Conservation (phyloP, 2,329 filamentous ascomycete species). For the Calonectria pseudoreteaudii region DNA sequence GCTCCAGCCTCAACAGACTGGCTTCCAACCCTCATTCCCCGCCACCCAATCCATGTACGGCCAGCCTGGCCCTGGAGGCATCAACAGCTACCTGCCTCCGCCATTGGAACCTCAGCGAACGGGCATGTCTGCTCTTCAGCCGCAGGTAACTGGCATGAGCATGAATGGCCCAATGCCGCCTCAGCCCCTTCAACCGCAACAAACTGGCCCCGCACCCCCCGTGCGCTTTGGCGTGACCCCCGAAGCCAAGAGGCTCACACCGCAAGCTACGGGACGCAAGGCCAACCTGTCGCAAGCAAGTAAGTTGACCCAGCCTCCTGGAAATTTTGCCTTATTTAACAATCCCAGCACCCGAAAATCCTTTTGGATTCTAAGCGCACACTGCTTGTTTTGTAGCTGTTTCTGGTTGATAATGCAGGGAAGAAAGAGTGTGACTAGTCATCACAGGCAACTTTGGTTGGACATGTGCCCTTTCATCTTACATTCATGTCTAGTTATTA, state of each 20-base stretch:
- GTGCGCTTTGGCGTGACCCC: constrained; percentile 87
- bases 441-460: constrained; percentile 28
- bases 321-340: constrained; percentile 29
- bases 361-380: constrained; percentile 60
- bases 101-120: constrained; percentile 72
- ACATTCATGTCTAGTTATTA: constrained; percentile 37
- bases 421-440: constrained; percentile 15
- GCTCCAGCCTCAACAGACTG: constrained; percentile 73
- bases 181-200: constrained; percentile 61
- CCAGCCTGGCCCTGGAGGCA: constrained; percentile 52
- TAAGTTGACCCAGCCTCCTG: constrained; percentile 68
- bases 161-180: constrained; percentile 57
- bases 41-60: constrained; percentile 63
- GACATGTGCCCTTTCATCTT: constrained; percentile 41
- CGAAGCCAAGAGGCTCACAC: constrained; percentile 79
- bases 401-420: constrained; percentile 23
- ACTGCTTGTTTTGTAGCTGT: constrained; percentile 14
- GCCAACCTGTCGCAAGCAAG: constrained; percentile 95
- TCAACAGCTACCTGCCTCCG: constrained; percentile 70
- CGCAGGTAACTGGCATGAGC: constrained; percentile 63
- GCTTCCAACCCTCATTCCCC: constrained; percentile 62
- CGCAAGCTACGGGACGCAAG: constrained; percentile 88
- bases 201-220: constrained; percentile 79
- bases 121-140: constrained; percentile 60
- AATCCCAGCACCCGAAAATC: constrained; percentile 62